Percentiles rank a stretch among this genome's conserved stretches.
Evolutionary conservation across 495 filamentous ascomycete species (phyloP).

Genomic region (Penicillium bovifimosum): DNA sequence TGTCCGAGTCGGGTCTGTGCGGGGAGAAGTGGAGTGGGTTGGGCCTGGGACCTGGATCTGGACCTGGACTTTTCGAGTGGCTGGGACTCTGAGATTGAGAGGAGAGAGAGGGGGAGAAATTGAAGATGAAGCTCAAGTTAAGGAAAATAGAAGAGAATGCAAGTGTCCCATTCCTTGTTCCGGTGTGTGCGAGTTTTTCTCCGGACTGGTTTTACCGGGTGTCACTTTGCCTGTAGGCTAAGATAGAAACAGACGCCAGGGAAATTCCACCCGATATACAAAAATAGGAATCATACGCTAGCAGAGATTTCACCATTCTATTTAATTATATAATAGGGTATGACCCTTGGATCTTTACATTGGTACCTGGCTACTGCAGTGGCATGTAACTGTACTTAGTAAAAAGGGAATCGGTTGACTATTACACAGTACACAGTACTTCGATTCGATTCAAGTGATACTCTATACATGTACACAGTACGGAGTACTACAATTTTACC

Average conservation of each 20-base stretch:
- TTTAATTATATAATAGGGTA: too few relatives aligned
- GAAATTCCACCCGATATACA: neutral
- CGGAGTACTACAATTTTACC: too few relatives aligned
- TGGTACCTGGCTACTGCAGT: neutral
- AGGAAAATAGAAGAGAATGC: neutral
- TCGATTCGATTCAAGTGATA: too few relatives aligned
- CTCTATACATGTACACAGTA: too few relatives aligned
- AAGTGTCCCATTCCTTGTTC: neutral
- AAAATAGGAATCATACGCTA: neutral
- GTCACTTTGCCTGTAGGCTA: neutral
- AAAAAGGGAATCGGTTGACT: neutral
- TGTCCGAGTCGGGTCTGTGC: slow-evolving; percentile 27
- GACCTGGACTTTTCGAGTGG: neutral
- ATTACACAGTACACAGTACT: too few relatives aligned
- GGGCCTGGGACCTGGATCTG: neutral
- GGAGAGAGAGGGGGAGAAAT: neutral
- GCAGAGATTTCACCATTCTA: neutral
- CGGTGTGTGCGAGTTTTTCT: neutral
- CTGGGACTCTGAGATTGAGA: slow-evolving; percentile 5
- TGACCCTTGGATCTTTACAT: neutral
- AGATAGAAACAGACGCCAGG: neutral
- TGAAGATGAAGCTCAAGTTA: neutral
- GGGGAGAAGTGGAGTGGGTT: slow-evolving; percentile 14
- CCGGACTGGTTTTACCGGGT: neutral
- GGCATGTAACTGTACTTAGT: neutral